Conservation (phyloP, 768 basidiomycete species). For the Mycena rosella region DNA sequence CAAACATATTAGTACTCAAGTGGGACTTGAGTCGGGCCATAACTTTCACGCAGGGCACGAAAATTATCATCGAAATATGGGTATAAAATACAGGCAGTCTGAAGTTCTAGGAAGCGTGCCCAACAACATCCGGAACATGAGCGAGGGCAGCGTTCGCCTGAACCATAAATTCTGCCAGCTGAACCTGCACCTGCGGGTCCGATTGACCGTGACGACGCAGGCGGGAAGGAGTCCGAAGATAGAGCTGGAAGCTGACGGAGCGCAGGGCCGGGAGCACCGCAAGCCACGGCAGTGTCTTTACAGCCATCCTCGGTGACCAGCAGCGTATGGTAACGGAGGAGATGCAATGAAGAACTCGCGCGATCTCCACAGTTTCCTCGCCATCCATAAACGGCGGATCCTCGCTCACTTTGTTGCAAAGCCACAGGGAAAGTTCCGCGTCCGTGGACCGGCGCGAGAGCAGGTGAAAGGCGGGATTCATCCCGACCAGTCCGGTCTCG, state of each 20-base stretch:
- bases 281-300: not conserved
- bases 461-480: not conserved
- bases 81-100: too few relatives aligned
- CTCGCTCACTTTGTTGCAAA: not conserved
- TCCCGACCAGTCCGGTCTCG: not conserved
- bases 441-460: not conserved
- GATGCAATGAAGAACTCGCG: conserved; percentile 1
- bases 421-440: not conserved
- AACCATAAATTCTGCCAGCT: not conserved
- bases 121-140: not conserved
- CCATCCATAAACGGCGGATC: not conserved
- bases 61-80: too few relatives aligned
- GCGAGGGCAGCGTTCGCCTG: not conserved
- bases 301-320: not conserved
- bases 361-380: not conserved
- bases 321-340: not conserved
- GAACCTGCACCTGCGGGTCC: conserved; percentile 5
- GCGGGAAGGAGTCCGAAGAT: too few relatives aligned
- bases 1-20: too few relatives aligned
- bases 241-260: not conserved
- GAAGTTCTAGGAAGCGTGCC: too few relatives aligned
- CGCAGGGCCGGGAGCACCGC: not conserved
- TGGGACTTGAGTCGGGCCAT: too few relatives aligned
- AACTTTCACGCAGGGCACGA: too few relatives aligned
- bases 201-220: too few relatives aligned